phyloP scores from a whole-genome alignment of 2,329 filamentous ascomycete genomes.

The Alternaria longipes region DNA sequence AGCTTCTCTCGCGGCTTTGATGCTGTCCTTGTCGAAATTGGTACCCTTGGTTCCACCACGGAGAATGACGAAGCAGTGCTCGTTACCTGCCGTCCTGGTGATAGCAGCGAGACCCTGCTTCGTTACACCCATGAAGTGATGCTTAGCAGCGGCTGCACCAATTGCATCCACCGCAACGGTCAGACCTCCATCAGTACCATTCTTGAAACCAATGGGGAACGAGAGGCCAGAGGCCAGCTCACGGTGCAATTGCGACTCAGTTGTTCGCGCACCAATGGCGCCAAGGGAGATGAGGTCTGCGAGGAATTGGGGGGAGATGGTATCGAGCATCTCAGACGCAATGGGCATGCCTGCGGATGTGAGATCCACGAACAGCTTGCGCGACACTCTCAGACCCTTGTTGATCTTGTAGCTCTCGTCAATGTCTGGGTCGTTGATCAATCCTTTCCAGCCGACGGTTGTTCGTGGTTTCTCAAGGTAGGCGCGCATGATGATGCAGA shows the following conservation, averaged over 20 bases:
- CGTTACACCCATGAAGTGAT: slow-evolving; percentile 98
- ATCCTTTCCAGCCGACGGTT: slow-evolving; percentile 97
- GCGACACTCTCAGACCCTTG: slow-evolving; percentile 92
- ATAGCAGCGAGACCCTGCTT: slow-evolving; percentile 97
- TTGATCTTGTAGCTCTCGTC: slow-evolving; percentile 98
- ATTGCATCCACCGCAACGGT: slow-evolving; percentile 95
- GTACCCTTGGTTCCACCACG: slow-evolving; percentile 90
- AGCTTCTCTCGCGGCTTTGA: slow-evolving; percentile 79
- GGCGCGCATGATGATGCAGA: slow-evolving; percentile 95
- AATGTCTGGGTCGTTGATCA: slow-evolving; percentile 99
- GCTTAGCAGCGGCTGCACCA: slow-evolving; percentile 78
- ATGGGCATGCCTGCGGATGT: slow-evolving; percentile 91
- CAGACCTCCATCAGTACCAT: slow-evolving; percentile 93
- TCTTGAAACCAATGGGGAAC: slow-evolving; percentile 99
- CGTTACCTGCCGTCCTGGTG: slow-evolving; percentile 90
- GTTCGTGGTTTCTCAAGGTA: slow-evolving; percentile 99
- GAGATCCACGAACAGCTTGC: slow-evolving; percentile 91
- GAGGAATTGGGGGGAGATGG: slow-evolving; percentile 97
- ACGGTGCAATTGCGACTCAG: slow-evolving; percentile 94
- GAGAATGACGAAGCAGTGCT: slow-evolving; percentile 97
- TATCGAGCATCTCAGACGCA: slow-evolving; percentile 97
- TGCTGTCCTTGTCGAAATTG: slow-evolving; percentile 89
- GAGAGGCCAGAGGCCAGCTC: slow-evolving; percentile 94
- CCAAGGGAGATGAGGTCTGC: slow-evolving; percentile 95
- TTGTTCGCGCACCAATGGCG: slow-evolving; percentile 94